Percentiles rank a stretch among this genome's conserved stretches.
phyloP scores from a whole-genome alignment of 1,284 basidiomycete genomes.

The Amylostereum chailletii region DNA sequence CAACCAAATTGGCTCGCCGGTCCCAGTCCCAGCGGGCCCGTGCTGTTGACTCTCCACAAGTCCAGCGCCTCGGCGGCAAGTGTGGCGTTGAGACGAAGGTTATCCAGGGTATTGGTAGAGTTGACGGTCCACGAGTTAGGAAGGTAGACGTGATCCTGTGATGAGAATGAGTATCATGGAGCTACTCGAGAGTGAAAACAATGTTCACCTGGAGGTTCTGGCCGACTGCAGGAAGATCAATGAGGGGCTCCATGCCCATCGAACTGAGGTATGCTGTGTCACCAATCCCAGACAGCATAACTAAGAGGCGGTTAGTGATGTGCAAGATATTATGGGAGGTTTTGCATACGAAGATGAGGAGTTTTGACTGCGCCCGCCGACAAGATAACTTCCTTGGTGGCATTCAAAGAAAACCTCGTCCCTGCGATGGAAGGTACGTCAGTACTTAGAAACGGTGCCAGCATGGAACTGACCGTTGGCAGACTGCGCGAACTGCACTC shows the following conservation, averaged over 20 bases:
- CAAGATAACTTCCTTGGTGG: constrained; percentile 31
- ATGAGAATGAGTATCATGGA: too few relatives aligned
- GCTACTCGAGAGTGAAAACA: too few relatives aligned
- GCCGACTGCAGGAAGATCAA: constrained; percentile 28
- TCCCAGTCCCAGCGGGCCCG: constrained; percentile 16
- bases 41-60: constrained; percentile 18
- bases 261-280: constrained; percentile 16
- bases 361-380: constrained; percentile 31
- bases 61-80: constrained; percentile 9
- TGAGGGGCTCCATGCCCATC: constrained; percentile 18
- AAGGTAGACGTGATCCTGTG: constrained; percentile 21
- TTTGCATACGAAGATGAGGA: constrained; percentile 31
- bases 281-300: constrained; percentile 39
- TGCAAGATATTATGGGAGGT: too few relatives aligned
- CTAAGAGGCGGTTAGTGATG: constrained; percentile 14
- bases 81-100: constrained; percentile 11
- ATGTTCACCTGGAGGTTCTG: constrained; percentile 24
- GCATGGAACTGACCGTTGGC: not conserved
- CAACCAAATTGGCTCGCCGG: constrained; percentile 16
- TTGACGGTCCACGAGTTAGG: constrained; percentile 21
- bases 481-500: not conserved
- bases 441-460: too few relatives aligned
- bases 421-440: too few relatives aligned
- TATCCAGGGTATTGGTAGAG: constrained; percentile 17
- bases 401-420: constrained; percentile 14